phyloP scores from a whole-genome alignment of 1,139 yeast genomes.

The Sugiyamaella paludigena region DNA sequence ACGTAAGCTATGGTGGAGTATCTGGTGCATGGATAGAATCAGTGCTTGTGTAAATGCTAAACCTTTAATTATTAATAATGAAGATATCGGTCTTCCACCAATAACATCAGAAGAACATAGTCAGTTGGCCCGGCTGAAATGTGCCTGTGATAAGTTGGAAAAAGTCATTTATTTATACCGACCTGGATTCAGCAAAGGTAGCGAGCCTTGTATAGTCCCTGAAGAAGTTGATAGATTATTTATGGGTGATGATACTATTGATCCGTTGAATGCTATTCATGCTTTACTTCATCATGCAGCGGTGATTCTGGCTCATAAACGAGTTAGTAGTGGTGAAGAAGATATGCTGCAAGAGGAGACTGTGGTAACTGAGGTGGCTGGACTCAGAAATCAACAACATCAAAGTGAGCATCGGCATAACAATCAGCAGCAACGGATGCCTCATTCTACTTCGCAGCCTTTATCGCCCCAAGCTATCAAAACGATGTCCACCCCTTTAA shows the following conservation, averaged over 20 bases:
- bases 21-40: constrained; percentile 44
- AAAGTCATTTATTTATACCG: constrained; percentile 39
- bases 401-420: constrained; percentile 1
- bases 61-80: constrained; percentile 39
- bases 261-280: constrained; percentile 30
- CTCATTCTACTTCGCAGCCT: too few relatives aligned
- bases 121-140: constrained; percentile 34
- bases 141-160: constrained; percentile 38
- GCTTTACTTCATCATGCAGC: constrained; percentile 36
- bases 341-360: constrained; percentile 21
- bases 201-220: constrained; percentile 21
- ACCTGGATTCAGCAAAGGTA: constrained; percentile 27
- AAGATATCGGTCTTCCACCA: constrained; percentile 40
- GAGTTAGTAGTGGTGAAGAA: constrained; percentile 24
- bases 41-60: constrained; percentile 43
- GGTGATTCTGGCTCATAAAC: constrained; percentile 36
- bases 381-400: constrained; percentile 14
- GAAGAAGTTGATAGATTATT: constrained; percentile 26
- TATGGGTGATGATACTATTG: constrained; percentile 28
- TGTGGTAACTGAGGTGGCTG: constrained; percentile 22
- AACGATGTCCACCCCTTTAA: constrained; percentile 23
- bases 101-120: constrained; percentile 31
- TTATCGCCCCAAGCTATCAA: constrained; percentile 14
- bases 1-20: constrained; percentile 43
- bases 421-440: constrained; percentile 5